A percentile compares a stretch with the other conserved stretches of the same genome.
These are phyloP conservation scores for Macadamia integrifolia DNA, from an alignment of 164 flowering plant species.

Conservation along the genomic window DNA sequence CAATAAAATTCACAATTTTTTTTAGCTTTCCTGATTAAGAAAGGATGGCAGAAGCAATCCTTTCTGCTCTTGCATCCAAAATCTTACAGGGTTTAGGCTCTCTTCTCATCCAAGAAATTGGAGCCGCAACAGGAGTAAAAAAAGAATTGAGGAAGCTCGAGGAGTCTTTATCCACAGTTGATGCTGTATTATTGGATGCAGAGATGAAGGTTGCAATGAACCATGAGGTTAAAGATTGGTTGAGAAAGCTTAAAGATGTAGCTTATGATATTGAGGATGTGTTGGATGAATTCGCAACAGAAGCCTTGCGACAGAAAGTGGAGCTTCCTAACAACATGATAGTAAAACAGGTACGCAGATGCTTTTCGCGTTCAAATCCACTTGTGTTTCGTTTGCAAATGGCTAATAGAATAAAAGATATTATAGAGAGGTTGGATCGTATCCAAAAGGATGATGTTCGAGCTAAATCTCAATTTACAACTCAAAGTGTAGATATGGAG, in stretches of 20 bases:
- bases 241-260: background rate
- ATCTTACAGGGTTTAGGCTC: background rate
- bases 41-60: background rate
- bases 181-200: background rate
- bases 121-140: background rate
- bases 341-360: background rate
- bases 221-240: background rate
- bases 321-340: background rate
- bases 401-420: background rate
- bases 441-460: background rate
- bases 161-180: background rate
- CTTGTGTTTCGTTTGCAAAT: background rate
- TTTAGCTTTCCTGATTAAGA: too few species aligned
- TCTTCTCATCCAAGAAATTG: background rate
- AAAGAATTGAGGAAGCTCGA: background rate
- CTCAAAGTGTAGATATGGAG: too few species aligned
- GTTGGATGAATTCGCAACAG: background rate
- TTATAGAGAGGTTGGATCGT: background rate
- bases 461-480: background rate
- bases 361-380: background rate
- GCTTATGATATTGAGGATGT: background rate
- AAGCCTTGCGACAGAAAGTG: background rate
- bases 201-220: background rate
- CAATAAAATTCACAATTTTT: too few species aligned
- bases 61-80: background rate